Percentiles rank a stretch among this genome's conserved stretches.
Conservation (phyloP, 1,139 yeast genomes). For the Protomyces macrosporus region DNA sequence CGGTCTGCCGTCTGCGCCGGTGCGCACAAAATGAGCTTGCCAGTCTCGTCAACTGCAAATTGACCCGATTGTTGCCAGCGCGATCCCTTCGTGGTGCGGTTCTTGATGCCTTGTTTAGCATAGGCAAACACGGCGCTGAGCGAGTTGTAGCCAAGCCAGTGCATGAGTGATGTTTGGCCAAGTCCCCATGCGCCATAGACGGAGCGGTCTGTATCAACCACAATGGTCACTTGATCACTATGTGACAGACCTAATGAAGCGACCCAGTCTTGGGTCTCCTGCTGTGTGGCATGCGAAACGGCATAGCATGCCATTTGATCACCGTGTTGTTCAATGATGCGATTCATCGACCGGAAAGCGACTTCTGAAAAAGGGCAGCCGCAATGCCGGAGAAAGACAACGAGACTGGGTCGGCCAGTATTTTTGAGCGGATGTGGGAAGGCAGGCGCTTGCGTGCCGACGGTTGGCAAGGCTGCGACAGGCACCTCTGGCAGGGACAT, state of each 20-base stretch:
- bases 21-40: conserved; percentile 1
- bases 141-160: conserved; percentile 8
- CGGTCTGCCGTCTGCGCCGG: conserved; percentile 11
- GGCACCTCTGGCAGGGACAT: conserved; percentile 8
- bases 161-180: conserved; percentile 2
- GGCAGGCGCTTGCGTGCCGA: not conserved
- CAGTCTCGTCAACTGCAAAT: not conserved
- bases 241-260: not conserved
- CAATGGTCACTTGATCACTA: not conserved
- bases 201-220: conserved; percentile 3
- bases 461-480: conserved; percentile 1
- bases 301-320: conserved; percentile 6
- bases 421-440: conserved; percentile 2
- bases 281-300: conserved; percentile 19
- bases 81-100: conserved; percentile 17
- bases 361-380: conserved; percentile 20
- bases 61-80: conserved; percentile 22
- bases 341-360: conserved; percentile 4
- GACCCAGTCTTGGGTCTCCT: conserved; percentile 16
- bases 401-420: not conserved
- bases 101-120: conserved; percentile 17
- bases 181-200: conserved; percentile 22
- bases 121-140: conserved; percentile 3
- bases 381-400: conserved; percentile 17
- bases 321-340: conserved; percentile 1